Percentiles rank a stretch among this genome's conserved stretches.
Conservation (phyloP, 2,329 filamentous ascomycete genomes). For the Neonectria ditissima region DNA sequence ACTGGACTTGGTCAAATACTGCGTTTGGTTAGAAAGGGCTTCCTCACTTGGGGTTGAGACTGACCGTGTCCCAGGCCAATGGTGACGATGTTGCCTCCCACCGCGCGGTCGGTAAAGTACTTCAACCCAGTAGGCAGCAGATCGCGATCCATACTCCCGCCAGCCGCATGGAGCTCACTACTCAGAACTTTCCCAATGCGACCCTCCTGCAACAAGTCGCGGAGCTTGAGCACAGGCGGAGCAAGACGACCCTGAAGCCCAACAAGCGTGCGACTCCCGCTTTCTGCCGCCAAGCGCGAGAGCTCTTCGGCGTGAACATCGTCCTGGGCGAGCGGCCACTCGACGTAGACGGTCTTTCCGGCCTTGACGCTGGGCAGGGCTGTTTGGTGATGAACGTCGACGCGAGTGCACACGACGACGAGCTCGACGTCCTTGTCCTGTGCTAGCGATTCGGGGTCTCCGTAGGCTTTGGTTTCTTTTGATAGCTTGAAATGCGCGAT, state of each 20-base stretch:
- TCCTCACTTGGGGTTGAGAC: constrained; percentile 28
- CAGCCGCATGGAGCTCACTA: constrained; percentile 57
- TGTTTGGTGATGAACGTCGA: constrained; percentile 63
- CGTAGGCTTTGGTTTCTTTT: constrained; percentile 59
- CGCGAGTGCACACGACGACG: constrained; percentile 65
- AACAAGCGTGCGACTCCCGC: constrained; percentile 56
- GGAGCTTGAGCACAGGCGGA: constrained; percentile 58
- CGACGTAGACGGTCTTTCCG: constrained; percentile 66
- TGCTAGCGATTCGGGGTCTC: constrained; percentile 60
- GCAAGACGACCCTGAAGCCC: constrained; percentile 64
- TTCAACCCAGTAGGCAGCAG: constrained; percentile 49
- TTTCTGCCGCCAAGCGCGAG: constrained; percentile 47
- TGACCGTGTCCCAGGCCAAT: constrained; percentile 58
- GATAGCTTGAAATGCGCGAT: constrained; percentile 58
- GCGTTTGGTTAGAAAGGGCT: constrained; percentile 1
- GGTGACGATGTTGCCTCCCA: constrained; percentile 60
- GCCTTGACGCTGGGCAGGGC: constrained; percentile 60
- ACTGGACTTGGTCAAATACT: constrained; percentile 61
- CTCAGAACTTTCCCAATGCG: constrained; percentile 65
- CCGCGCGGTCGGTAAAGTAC: constrained; percentile 61
- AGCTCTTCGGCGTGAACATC: constrained; percentile 56
- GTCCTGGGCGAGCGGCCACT: constrained; percentile 68
- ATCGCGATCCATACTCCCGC: constrained; percentile 51
- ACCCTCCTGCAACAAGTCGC: constrained; percentile 57
- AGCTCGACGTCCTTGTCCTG: constrained; percentile 64